Evolutionary conservation across 1,284 basidiomycete genomes (phyloP).

Genomic region (Cryptococcus wingfieldii): DNA sequence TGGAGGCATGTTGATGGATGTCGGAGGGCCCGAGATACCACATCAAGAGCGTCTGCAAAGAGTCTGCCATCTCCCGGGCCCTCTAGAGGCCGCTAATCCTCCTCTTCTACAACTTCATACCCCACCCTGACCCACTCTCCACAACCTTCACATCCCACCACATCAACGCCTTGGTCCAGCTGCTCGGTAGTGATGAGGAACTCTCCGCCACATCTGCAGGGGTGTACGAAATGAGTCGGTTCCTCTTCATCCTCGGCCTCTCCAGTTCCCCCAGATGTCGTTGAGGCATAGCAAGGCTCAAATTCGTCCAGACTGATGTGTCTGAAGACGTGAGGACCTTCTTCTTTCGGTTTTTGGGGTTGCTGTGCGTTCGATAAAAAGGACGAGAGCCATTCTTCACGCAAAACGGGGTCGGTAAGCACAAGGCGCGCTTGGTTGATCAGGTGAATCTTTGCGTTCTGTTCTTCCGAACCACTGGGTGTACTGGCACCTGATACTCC

Average conservation of each 20-base stretch:
- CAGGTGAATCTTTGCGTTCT: slow-evolving; percentile 20
- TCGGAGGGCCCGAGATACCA: too few relatives aligned
- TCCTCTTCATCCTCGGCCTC: slow-evolving; percentile 17
- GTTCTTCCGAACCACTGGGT: too few relatives aligned
- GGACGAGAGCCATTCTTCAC: slow-evolving; percentile 3
- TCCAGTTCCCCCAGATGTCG: not conserved
- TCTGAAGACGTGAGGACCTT: slow-evolving; percentile 25
- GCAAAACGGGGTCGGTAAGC: slow-evolving; percentile 28
- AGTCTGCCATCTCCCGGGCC: too few relatives aligned
- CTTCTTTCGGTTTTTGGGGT: not conserved
- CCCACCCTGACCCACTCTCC: slow-evolving; percentile 50
- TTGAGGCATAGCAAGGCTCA: slow-evolving; percentile 16
- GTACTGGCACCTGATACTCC: too few relatives aligned
- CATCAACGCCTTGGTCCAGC: slow-evolving; percentile 48
- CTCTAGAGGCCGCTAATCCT: slow-evolving; percentile 5
- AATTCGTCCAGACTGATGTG: slow-evolving; percentile 42
- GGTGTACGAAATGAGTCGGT: slow-evolving; percentile 41
- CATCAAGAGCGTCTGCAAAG: too few relatives aligned
- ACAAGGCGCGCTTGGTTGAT: slow-evolving; percentile 47
- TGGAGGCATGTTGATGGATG: too few relatives aligned
- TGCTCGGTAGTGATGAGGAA: slow-evolving; percentile 45
- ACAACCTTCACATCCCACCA: slow-evolving; percentile 50
- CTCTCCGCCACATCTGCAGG: slow-evolving; percentile 47
- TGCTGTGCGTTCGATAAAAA: not conserved
- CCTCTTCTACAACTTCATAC: slow-evolving; percentile 47